Base-by-base conservation (phyloP, 495 filamentous ascomycete species). In the Viridothelium virens region DNA sequence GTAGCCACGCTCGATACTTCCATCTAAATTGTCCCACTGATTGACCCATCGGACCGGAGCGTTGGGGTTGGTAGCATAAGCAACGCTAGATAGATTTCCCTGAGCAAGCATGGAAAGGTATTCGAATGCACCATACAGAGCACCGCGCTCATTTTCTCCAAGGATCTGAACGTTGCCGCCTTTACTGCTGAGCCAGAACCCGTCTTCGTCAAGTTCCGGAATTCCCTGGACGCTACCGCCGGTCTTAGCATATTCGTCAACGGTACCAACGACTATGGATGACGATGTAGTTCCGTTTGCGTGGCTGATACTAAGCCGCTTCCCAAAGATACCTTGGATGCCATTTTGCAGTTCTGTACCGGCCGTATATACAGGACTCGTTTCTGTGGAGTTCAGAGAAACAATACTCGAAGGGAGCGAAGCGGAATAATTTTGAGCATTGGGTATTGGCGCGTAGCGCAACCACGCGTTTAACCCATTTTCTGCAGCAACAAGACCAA, bases 21-120 rank as follows among this genome's bases (percentile, higher is more conserved):
- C 88, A 61, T 88, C 84, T 74, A 89, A 77, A 67, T 91, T 89
- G 72, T 89, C 86, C 88, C 87, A 91, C 67, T 91, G 81, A 71
- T 90, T 89, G 1, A 85, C 80, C 87, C 86, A 89, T 67, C 88
- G 79, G 53, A 90, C 85, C 0, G 83, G 82, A 0, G 84, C 85
- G 41, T 80, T 77, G 0, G 88, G 86, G 67, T 83, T 89, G 3
- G 80, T 79, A 4, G 80, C 74, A 14, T 82, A 79, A 41, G 81
- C 74, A 38, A 84, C 80, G 18, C 80, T 71, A 2, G 82, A 80
- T 67, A 86, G 80, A 66, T 87, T 84, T 11, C 82, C 85, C 71
- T 87, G 86, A 2, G 82, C 83, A 37, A 91, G 74, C 70, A 80
- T 78, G 31, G 84, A 85, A 33, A 91, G 78, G 66, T 88, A 90